Conservation (phyloP, 257 asterid genomes). For the Solanum etuberosum region DNA sequence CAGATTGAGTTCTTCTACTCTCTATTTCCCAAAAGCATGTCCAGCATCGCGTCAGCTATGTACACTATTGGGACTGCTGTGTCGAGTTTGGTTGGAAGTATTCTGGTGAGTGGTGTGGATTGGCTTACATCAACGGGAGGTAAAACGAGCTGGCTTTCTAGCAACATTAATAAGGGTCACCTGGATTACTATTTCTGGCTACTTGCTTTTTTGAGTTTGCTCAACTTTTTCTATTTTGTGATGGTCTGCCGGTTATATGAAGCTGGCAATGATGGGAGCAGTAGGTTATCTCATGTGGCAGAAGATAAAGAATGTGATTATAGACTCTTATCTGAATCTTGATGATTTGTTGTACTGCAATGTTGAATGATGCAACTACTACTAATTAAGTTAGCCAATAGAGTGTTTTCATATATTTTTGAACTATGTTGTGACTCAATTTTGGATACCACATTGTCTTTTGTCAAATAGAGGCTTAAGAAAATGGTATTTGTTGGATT, state of each 20-base stretch:
- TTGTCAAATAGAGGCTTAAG: neutral
- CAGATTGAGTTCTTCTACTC: constrained; percentile 13
- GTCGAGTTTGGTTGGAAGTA: constrained; percentile 1
- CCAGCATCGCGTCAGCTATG: constrained; percentile 12
- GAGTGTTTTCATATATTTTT: neutral
- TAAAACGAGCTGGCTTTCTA: constrained; percentile 7
- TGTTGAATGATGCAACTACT: neutral
- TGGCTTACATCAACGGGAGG: neutral
- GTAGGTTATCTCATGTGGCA: neutral
- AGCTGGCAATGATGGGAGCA: neutral
- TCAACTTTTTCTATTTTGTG: neutral
- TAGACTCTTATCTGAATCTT: neutral
- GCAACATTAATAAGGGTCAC: constrained; percentile 10
- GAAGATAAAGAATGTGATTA: neutral
- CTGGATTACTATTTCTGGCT: constrained; percentile 13
- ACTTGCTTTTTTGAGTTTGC: neutral
- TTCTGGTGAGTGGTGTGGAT: constrained; percentile 3
- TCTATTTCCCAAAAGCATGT: constrained; percentile 8
- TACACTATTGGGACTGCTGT: neutral
- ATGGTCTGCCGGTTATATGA: neutral
- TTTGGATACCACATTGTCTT: neutral
- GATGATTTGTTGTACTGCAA: neutral
- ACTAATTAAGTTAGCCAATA: neutral
- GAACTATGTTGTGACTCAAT: neutral
- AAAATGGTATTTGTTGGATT: neutral